These are phyloP conservation scores for Pseudogymnoascus sp. DNA, from an alignment of 2,329 filamentous ascomycete species.

Conservation along the genomic window DNA sequence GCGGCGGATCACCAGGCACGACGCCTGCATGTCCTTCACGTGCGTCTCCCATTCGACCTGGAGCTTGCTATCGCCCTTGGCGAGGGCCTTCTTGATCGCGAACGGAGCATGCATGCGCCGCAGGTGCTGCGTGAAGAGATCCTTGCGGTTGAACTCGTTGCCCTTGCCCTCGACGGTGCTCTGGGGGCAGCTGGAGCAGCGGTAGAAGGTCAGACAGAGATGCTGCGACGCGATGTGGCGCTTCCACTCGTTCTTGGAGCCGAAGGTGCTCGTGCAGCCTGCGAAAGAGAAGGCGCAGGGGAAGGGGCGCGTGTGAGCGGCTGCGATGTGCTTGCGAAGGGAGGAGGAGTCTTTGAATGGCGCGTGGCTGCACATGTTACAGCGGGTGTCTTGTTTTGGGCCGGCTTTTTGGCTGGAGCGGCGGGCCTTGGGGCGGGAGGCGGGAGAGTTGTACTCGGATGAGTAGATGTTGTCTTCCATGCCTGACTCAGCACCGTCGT, in stretches of 20 bases:
- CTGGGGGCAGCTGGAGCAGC: constrained; percentile 53
- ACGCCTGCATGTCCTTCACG: constrained; percentile 61
- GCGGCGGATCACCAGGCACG: constrained; percentile 65
- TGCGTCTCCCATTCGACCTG: constrained; percentile 56
- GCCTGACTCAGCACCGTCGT: constrained; percentile 32
- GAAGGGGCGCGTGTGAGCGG: constrained; percentile 65
- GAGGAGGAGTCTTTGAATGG: constrained; percentile 62
- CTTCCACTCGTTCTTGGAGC: constrained; percentile 97
- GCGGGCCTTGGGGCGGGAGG: constrained; percentile 26
- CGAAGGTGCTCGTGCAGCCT: constrained; percentile 74
- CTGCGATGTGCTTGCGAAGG: constrained; percentile 57
- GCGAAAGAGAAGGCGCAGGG: constrained; percentile 80
- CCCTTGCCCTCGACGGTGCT: constrained; percentile 47
- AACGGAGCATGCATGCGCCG: constrained; percentile 84
- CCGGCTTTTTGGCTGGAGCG: constrained; percentile 28
- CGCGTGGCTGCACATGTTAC: constrained; percentile 52
- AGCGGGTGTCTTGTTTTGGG: constrained; percentile 53
- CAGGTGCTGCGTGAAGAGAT: constrained; percentile 89
- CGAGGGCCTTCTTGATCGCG: constrained; percentile 49
- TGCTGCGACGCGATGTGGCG: constrained; percentile 88
- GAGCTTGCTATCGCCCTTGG: constrained; percentile 48
- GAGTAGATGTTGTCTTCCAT: constrained; percentile 33
- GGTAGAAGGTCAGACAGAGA: constrained; percentile 59
- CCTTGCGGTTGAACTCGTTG: constrained; percentile 84
- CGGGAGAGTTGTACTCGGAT: constrained; percentile 28